Conservation (phyloP, 2,329 filamentous ascomycete species). For the Erysiphe pulchra region DNA sequence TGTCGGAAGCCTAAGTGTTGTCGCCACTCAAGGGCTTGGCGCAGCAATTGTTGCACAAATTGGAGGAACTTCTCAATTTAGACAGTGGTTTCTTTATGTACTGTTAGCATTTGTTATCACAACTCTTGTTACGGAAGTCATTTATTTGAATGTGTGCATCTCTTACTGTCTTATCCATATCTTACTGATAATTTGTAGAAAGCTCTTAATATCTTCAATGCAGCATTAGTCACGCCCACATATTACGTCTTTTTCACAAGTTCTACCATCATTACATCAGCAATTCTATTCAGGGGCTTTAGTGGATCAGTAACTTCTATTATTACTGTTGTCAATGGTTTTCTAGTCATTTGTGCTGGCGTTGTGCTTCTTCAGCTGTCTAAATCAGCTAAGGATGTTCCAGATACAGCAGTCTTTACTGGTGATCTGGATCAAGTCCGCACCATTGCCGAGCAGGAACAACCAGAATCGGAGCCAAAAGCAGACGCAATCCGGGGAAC, state of each 20-base stretch:
- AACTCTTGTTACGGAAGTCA: constrained; percentile 82
- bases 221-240: constrained; percentile 84
- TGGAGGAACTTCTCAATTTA: constrained; percentile 64
- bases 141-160: constrained; percentile 69
- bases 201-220: constrained; percentile 93
- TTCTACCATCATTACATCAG: constrained; percentile 80
- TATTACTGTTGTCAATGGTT: constrained; percentile 73
- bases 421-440: constrained; percentile 88
- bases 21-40: constrained; percentile 79
- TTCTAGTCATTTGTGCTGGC: constrained; percentile 77
- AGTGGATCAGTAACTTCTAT: constrained; percentile 64
- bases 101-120: constrained; percentile 68
- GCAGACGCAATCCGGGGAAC: constrained; percentile 86
- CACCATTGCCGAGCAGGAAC: constrained; percentile 81
- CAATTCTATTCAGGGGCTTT: constrained; percentile 80
- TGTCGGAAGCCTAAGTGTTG: constrained; percentile 81
- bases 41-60: constrained; percentile 76
- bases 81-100: constrained; percentile 92
- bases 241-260: constrained; percentile 98
- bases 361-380: constrained; percentile 88
- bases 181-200: constrained; percentile 32
- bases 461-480: constrained; percentile 88
- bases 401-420: constrained; percentile 72
- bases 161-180: not conserved
- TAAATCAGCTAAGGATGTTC: constrained; percentile 92